Base-by-base conservation (phyloP, 495 filamentous ascomycete genomes). In the Podospora anserina region DNA sequence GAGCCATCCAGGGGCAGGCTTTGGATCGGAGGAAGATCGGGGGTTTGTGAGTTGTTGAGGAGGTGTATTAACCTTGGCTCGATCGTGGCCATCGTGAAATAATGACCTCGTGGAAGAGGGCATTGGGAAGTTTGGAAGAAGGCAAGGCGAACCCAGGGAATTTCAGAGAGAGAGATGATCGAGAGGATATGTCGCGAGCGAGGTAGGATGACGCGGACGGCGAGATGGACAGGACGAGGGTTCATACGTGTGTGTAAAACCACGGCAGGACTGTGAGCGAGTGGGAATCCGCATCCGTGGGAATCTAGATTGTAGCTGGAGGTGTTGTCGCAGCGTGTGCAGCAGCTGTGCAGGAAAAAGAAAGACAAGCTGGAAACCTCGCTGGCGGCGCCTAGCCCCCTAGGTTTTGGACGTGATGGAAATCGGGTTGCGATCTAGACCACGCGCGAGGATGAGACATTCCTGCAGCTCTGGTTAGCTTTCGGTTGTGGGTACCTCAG, bases 11-110 rank as follows among this genome's bases (percentile, higher is more conserved):
- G 15, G 19, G 82, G 78, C 4, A 76, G 70, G 27, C 68, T 67
- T 67, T 82, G 80, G 65, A 84, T 77, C 34, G 83, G 82, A 32
- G 83, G 82, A 6, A 84, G 80, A 60, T 74, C 72, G 68, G 76
- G 76, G 63, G 75, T 78, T 69, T 76, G 81, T 68, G 79, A 76
- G 70, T 82, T 80, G 75, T 85, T 85, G 74, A 87, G 80, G 64
- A 87, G 80, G 74, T 85, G 82, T 71, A 85, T 86, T 55, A 87
- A 79, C 74, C 84, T 80, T 70, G 85, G 85, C 82, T 87, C 85
- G 76, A 86, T 86, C 66, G 83, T 86, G 71, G 82, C 82, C 82
- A 84, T 84, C 76, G 77, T 83, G 77, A 68, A 70, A 63, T 70
- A 72, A 75, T 68, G 71, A 71, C 63, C 68, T 61, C 65, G 68